Evolutionary conservation across 2,329 filamentous ascomycete genomes (phyloP).

Genomic region (Pestalotiopsis fici): DNA sequence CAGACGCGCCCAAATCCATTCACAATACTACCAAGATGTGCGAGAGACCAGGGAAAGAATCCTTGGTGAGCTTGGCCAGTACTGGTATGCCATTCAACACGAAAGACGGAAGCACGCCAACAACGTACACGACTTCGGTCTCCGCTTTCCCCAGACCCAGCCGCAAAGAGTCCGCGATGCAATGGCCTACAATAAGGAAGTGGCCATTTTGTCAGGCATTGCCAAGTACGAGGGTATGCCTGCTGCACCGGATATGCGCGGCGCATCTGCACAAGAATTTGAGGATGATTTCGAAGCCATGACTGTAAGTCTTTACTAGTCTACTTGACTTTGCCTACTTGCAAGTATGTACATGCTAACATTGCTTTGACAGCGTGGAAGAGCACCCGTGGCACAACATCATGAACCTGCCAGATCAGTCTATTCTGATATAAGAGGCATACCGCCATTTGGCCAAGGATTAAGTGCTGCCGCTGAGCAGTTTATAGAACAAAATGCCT

Average conservation of each 20-base stretch:
- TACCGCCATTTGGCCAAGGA: constrained; percentile 46
- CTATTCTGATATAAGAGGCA: constrained; percentile 48
- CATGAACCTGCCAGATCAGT: constrained; percentile 33
- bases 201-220: constrained; percentile 85
- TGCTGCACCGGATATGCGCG: constrained; percentile 81
- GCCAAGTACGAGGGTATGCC: constrained; percentile 97
- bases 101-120: constrained; percentile 80
- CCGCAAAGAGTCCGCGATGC: constrained; percentile 82
- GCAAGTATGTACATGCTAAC: neutral
- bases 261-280: constrained; percentile 71
- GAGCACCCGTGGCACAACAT: constrained; percentile 33
- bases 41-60: constrained; percentile 80
- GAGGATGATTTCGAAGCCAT: constrained; percentile 90
- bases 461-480: constrained; percentile 76
- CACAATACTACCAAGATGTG: constrained; percentile 86
- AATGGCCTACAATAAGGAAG: constrained; percentile 90
- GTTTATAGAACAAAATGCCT: constrained; percentile 86
- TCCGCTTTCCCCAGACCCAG: constrained; percentile 76
- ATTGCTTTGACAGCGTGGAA: constrained; percentile 25
- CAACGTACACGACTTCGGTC: constrained; percentile 77
- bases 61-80: constrained; percentile 78
- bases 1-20: constrained; percentile 81
- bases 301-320: constrained; percentile 59
- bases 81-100: constrained; percentile 91
- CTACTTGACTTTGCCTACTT: no score